Evolutionary conservation across 768 basidiomycete species (phyloP).

Genomic region (Cyclocybe aegerita): DNA sequence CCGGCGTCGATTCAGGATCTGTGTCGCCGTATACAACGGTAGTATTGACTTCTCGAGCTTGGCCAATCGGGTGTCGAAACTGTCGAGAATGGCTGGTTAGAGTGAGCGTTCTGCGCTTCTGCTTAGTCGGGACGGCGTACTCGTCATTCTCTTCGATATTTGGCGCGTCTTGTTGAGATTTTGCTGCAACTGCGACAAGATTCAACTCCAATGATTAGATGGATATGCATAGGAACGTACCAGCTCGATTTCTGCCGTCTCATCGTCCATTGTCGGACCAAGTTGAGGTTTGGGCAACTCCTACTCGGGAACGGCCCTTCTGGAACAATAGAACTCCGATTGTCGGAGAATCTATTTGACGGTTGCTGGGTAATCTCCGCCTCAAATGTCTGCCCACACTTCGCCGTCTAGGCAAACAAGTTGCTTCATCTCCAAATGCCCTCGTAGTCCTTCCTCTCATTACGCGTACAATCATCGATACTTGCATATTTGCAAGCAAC

Average conservation of each 20-base stretch:
- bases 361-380: too few relatives aligned
- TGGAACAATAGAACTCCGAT: too few relatives aligned
- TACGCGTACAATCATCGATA: too few relatives aligned
- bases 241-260: constrained; percentile 75
- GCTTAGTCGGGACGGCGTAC: constrained; percentile 40
- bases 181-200: constrained; percentile 69
- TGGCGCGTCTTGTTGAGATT: constrained; percentile 84
- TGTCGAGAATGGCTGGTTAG: constrained; percentile 72
- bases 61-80: constrained; percentile 79
- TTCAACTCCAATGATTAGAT: background rate
- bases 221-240: constrained; percentile 27
- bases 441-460: too few relatives aligned
- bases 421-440: too few relatives aligned
- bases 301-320: too few relatives aligned
- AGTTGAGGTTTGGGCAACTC: too few relatives aligned
- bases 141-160: constrained; percentile 83
- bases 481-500: too few relatives aligned
- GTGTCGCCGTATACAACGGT: constrained; percentile 78
- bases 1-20: constrained; percentile 68
- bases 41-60: constrained; percentile 85
- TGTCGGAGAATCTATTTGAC: too few relatives aligned
- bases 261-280: constrained; percentile 47
- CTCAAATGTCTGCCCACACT: too few relatives aligned
- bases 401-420: too few relatives aligned
- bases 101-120: constrained; percentile 22